Evolutionary conservation across 2,329 filamentous ascomycete genomes (phyloP), one percentile per base, ranked within the genome.

Genomic region (Colletotrichum simmondsii): DNA sequence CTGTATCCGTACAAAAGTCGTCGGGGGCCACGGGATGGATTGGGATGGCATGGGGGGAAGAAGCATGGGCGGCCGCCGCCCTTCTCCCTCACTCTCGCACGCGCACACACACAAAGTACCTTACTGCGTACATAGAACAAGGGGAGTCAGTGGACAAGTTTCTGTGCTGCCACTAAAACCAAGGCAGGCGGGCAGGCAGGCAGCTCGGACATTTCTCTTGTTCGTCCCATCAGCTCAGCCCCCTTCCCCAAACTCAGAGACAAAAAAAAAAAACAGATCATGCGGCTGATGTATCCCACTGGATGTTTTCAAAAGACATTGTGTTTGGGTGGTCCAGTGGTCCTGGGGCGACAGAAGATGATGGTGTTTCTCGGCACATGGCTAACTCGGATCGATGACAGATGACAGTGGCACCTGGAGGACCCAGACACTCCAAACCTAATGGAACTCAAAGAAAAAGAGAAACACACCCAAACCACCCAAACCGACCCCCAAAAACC

Each of bases 31-130:
- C 30, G 14, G 42, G 28, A 63, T 32, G 12, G 60, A 28, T 52
- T 46, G 37, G 54, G 62, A 19, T 46, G 32, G 46, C 42, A 37
- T 19, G 26, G 32, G 26, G 32, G 10, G 46, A 26, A 53, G 46
- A 24, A 26, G 28, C 46, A 62, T 57, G 62, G 56, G 57, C 58
- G 65, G 65, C 65, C 14, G 57, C 57, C 65, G 56, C 54, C 37
- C 30, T 30, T 32, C 30, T 32, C 30, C 30, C 14, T 42, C 37
- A 6, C 37, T 42, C 14, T 42, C 5, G 0, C 37, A 16, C 37
- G 16, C 37, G 3, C 35, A 42, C 22, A 37, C 19, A 37, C 26
- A 52, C 11, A n/a, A 62, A 62, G 37, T 19, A 22, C 8, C 32
- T 35, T 35, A 35, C 32, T 35, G 32, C 1, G 32, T 35, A 12